Conservation (phyloP, 129 eudicot genomes). For the Artemisia annua region DNA sequence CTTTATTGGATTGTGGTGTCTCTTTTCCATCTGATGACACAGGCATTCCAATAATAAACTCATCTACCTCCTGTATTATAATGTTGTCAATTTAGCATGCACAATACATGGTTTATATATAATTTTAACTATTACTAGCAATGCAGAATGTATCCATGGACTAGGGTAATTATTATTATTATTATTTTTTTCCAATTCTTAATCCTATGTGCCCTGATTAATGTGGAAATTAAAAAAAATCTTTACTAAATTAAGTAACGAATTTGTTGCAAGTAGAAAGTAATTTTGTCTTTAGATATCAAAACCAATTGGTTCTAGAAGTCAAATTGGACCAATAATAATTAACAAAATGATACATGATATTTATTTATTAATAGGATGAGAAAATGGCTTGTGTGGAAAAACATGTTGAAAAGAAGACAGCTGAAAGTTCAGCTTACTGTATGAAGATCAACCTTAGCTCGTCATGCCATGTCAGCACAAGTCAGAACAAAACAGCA, state of each 20-base stretch:
- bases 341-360: no score
- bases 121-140: background rate
- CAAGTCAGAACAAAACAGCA: no score
- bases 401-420: no score
- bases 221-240: no score
- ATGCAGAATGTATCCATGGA: background rate
- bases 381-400: no score
- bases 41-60: slow-evolving; percentile 88
- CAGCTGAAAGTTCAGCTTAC: no score
- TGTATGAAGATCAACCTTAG: no score
- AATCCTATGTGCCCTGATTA: no score
- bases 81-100: slow-evolving; percentile 5
- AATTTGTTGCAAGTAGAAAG: background rate
- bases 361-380: no score
- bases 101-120: background rate
- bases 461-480: no score
- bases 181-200: no score
- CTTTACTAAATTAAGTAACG: background rate
- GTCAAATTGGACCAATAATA: background rate
- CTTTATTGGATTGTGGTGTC: slow-evolving; percentile 60
- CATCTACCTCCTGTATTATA: slow-evolving; percentile 80
- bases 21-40: slow-evolving; percentile 68
- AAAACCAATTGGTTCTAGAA: background rate
- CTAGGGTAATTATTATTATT: no score
- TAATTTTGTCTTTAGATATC: background rate